Base-by-base conservation (phyloP, 148 eudicot species). In the Rheum nobile region DNA sequence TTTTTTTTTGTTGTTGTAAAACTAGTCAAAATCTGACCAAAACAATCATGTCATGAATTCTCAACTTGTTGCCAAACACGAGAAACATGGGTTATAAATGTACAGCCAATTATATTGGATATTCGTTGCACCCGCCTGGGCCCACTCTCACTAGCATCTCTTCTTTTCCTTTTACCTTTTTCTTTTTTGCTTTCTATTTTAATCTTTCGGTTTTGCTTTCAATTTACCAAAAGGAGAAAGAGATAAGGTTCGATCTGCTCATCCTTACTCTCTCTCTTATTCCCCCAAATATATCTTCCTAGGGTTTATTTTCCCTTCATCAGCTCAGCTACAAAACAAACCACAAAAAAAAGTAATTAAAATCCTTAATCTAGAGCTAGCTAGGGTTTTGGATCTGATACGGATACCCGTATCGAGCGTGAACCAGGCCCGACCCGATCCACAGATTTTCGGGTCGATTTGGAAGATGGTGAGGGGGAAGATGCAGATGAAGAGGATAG, bases 401-500 rank as follows among this genome's bases (percentile, higher is more conserved):
- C 34, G 17, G 35, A 2, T 11, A 54, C 6, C 63, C 26, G 11
- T 52, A 22, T 55, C 29, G 13, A 22, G 22, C 29, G 63, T 22
- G 4, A 13, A 54, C 12, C 12, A n/a, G n/a, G n/a, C n/a, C n/a
- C n/a, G n/a, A n/a, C n/a, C n/a, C n/a, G n/a, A n/a, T n/a, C n/a
- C n/a, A n/a, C n/a, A n/a, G n/a, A n/a, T n/a, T n/a, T n/a, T n/a
- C n/a, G 11, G 21, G 11, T 24, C 26, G 28, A 5, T 14, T 31
- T 4, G 32, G 5, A 74, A 19, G 73, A 84, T 84, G 87, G 87
- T 84, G 81, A 81, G 87, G 52, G 84, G 87, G 46, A 84, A 82
- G 76, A 84, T 79, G 37, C 77, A 84, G 79, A 76, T 84, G 77
- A 84, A 79, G 69, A 84, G 84, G 59, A 84, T 84, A 24, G 86